These are phyloP conservation scores for Prinsepia uniflora DNA, from an alignment of 306 rosid genomes.

Conservation along the genomic window DNA sequence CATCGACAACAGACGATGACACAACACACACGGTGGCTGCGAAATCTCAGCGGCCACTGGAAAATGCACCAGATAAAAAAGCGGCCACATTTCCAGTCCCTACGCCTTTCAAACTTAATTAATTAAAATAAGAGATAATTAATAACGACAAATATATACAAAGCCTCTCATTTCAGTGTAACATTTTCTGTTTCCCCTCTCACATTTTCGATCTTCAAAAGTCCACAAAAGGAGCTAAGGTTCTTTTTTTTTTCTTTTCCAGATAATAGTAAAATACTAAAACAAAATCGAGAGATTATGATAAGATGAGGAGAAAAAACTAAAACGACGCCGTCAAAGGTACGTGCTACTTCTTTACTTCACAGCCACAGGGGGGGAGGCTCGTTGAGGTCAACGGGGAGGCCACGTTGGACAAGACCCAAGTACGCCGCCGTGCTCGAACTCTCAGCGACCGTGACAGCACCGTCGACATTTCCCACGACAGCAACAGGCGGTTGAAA, in stretches of 20 bases:
- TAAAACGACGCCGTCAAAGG: background rate
- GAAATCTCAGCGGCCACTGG: background rate
- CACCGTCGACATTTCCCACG: background rate
- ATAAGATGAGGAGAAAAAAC: background rate
- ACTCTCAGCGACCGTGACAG: constrained; percentile 3
- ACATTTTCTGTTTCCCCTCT: background rate
- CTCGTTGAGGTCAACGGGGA: constrained; percentile 80
- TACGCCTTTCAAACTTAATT: background rate
- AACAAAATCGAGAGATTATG: background rate
- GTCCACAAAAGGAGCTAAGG: background rate
- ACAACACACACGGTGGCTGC: background rate
- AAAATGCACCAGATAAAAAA: background rate
- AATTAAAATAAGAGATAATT: background rate
- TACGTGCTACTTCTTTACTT: background rate
- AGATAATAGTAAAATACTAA: constrained; percentile 1
- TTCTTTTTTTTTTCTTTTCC: background rate
- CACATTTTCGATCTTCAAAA: background rate
- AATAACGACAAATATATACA: background rate
- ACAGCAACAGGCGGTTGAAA: background rate
- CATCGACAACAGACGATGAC: constrained; percentile 7
- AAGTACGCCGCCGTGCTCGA: constrained; percentile 53
- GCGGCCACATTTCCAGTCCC: background rate
- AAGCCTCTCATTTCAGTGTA: background rate
- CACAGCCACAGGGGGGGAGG: constrained; percentile 95
- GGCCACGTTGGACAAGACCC: constrained; percentile 69